Conservation (phyloP, 2,329 filamentous ascomycete genomes). For the Penicillium concentricum region DNA sequence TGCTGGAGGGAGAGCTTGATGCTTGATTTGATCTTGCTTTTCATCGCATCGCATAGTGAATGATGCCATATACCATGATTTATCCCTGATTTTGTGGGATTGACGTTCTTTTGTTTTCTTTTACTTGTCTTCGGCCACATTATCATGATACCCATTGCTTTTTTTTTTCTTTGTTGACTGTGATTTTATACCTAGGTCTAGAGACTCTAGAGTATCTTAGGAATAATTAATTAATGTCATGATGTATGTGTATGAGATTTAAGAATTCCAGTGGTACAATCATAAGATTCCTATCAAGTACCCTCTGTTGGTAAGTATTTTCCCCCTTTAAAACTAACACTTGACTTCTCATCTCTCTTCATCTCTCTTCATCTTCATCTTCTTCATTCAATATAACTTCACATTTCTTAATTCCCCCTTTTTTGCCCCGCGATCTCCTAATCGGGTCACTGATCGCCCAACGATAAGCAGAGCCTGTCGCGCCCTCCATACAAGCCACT, state of each 20-base stretch:
- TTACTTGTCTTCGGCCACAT: constrained; percentile 4
- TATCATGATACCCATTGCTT: constrained; percentile 24
- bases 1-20: constrained; percentile 68
- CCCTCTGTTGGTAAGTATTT: too few relatives aligned
- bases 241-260: neutral
- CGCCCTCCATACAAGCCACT: neutral
- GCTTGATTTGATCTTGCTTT: constrained; percentile 19
- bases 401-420: neutral
- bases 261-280: neutral
- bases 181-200: constrained; percentile 2
- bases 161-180: constrained; percentile 3
- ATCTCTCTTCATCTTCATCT: neutral
- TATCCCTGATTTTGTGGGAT: neutral
- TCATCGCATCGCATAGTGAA: neutral
- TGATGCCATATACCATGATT: constrained; percentile 9
- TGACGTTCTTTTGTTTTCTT: constrained; percentile 7
- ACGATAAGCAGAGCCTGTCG: constrained; percentile 9
- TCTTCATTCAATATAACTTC: neutral
- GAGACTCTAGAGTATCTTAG: neutral
- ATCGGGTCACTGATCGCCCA: constrained; percentile 5
- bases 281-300: neutral
- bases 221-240: neutral
- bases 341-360: neutral
- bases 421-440: constrained; percentile 13
- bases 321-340: neutral